A percentile compares a stretch with the other conserved stretches of the same genome.
These are phyloP conservation scores for Xylaria sp. DNA, from an alignment of 2,329 filamentous ascomycete species.

Conservation along the genomic window DNA sequence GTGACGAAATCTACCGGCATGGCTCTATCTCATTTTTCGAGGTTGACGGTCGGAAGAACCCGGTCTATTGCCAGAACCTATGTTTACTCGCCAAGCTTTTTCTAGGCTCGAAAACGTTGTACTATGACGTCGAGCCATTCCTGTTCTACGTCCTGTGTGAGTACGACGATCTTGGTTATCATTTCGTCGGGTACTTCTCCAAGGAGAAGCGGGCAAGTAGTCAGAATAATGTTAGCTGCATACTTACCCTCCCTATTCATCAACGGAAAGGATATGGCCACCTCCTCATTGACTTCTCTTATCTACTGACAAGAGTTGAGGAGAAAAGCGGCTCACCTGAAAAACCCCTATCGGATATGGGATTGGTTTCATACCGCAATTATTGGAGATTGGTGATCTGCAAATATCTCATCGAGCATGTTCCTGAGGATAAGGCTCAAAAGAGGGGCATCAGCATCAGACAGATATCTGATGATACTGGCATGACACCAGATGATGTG, in stretches of 20 bases:
- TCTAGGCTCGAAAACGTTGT: slow-evolving; percentile 96
- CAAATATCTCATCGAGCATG: slow-evolving; percentile 77
- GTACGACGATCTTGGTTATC: slow-evolving; percentile 89
- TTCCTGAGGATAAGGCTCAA: slow-evolving; percentile 51
- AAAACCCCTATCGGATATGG: slow-evolving; percentile 98
- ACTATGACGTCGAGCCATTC: slow-evolving; percentile 98
- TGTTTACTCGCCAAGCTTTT: slow-evolving; percentile 97
- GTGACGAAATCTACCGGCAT: slow-evolving; percentile 96
- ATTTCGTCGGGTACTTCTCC: slow-evolving; percentile 99
- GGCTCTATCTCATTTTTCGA: slow-evolving; percentile 94
- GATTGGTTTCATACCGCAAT: slow-evolving; percentile 93
- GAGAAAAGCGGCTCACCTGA: slow-evolving; percentile 95
- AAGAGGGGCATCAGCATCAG: slow-evolving; percentile 67
- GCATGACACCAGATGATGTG: slow-evolving; percentile 96
- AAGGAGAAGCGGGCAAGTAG: slow-evolving; percentile 97
- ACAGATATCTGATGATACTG: slow-evolving; percentile 85
- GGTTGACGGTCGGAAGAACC: slow-evolving; percentile 95
- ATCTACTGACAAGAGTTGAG: slow-evolving; percentile 92
- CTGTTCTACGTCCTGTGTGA: slow-evolving; percentile 97
- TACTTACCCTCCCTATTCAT: slow-evolving; percentile 93
- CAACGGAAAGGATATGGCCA: slow-evolving; percentile 98
- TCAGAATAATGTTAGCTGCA: slow-evolving; percentile 97
- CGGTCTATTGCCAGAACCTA: slow-evolving; percentile 98
- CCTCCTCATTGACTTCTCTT: slow-evolving; percentile 97
- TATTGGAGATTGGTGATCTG: slow-evolving; percentile 95